phyloP scores from a whole-genome alignment of 176 grass and related monocot genomes.

The Dactylis glomerata region DNA sequence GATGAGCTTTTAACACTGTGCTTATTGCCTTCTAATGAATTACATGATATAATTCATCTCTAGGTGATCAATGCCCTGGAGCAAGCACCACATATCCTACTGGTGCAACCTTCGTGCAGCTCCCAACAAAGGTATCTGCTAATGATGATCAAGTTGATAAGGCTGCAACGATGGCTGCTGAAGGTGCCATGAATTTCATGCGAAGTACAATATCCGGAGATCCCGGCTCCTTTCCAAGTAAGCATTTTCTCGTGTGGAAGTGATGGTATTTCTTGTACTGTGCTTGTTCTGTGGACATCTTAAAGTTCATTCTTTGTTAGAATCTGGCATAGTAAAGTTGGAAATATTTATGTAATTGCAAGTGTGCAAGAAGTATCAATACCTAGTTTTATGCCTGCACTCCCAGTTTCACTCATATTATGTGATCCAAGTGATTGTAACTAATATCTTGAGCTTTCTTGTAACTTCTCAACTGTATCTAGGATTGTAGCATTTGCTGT shows the following conservation, averaged over 20 bases:
- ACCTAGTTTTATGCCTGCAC: slow-evolving; percentile 12
- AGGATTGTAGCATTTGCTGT: neutral
- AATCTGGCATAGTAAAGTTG: neutral
- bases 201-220: slow-evolving; percentile 38
- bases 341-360: neutral
- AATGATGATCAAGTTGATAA: slow-evolving; percentile 41
- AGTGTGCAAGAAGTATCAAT: neutral
- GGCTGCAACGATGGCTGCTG: slow-evolving; percentile 50
- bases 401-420: neutral
- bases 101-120: slow-evolving; percentile 25
- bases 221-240: slow-evolving; percentile 38
- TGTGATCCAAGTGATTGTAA: slow-evolving; percentile 8
- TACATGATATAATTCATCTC: slow-evolving; percentile 26
- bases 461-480: neutral
- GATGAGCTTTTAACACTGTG: neutral
- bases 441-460: neutral
- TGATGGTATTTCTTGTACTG: neutral
- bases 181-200: slow-evolving; percentile 58
- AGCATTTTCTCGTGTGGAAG: neutral
- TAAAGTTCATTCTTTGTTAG: neutral
- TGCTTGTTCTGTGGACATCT: neutral
- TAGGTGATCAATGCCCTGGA: slow-evolving; percentile 67
- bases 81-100: slow-evolving; percentile 37
- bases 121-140: slow-evolving; percentile 27
- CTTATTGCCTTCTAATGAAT: neutral